phyloP scores from a whole-genome alignment of 2,329 filamentous ascomycete genomes.

The Ambrosiella xylebori region DNA sequence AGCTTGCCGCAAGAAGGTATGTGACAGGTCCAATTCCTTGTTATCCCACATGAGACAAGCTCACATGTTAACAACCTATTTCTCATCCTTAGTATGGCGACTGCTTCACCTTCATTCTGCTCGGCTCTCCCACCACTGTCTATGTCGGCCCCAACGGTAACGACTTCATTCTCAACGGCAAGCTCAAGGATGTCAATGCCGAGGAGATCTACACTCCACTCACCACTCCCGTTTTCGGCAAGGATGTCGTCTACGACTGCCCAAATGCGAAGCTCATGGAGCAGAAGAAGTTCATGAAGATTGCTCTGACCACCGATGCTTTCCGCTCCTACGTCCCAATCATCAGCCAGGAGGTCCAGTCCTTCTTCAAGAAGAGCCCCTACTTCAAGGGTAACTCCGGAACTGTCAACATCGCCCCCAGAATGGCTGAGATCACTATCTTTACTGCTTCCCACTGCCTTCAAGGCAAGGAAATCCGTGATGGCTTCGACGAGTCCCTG shows the following conservation, averaged over 20 bases:
- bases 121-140: conserved; percentile 80
- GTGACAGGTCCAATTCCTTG: conserved; percentile 14
- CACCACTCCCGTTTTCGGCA: conserved; percentile 56
- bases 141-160: conserved; percentile 69
- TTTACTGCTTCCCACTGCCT: conserved; percentile 77
- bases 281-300: conserved; percentile 89
- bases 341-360: conserved; percentile 56
- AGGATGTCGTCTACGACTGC: conserved; percentile 79
- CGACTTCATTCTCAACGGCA: conserved; percentile 83
- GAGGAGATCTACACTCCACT: conserved; percentile 80
- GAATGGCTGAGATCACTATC: conserved; percentile 74
- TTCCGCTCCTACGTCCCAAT: conserved; percentile 62
- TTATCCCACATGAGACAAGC: not conserved
- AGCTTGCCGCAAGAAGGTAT: conserved; percentile 58
- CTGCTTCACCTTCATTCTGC: conserved; percentile 74
- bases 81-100: conserved; percentile 52
- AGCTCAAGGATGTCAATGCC: conserved; percentile 74
- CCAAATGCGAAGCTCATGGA: conserved; percentile 88
- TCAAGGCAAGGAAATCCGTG: conserved; percentile 69
- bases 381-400: conserved; percentile 53
- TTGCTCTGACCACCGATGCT: conserved; percentile 57
- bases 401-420: conserved; percentile 52
- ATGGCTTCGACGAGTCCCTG: conserved; percentile 62
- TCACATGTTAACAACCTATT: not conserved
- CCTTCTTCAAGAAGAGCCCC: conserved; percentile 52